These are phyloP conservation scores for Nicotiana obtusifolia DNA, from an alignment of 257 asterid species.

Conservation along the genomic window DNA sequence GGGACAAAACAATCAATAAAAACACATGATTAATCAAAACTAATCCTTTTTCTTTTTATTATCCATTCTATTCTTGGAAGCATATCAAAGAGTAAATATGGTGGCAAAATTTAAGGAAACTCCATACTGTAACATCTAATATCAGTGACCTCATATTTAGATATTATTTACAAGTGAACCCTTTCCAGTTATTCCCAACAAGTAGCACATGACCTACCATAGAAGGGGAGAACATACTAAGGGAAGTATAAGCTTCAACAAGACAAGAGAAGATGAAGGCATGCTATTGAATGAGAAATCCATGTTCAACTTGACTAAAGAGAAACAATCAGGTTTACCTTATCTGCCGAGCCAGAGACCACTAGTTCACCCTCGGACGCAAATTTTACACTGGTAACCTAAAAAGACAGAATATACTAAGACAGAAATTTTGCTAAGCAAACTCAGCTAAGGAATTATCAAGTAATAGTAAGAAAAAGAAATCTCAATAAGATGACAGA, in stretches of 20 bases:
- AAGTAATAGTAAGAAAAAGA: neutral
- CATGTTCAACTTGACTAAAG: neutral
- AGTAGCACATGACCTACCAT: neutral
- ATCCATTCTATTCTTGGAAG: neutral
- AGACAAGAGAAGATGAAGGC: neutral
- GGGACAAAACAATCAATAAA: neutral
- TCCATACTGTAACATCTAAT: neutral
- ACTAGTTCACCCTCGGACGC: slow-evolving; percentile 71
- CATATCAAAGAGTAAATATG: neutral
- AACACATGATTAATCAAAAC: neutral
- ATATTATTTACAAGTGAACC: neutral
- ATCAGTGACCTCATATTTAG: neutral
- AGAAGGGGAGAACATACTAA: neutral
- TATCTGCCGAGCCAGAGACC: slow-evolving; percentile 88
- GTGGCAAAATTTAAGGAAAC: neutral
- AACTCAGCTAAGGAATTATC: neutral
- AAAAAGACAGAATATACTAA: slow-evolving; percentile 9
- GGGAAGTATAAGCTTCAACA: neutral
- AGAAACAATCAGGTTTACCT: slow-evolving; percentile 35
- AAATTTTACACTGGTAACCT: slow-evolving; percentile 55
- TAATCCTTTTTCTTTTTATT: neutral
- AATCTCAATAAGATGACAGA: slow-evolving; percentile 17
- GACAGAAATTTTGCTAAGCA: neutral
- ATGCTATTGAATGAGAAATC: neutral
- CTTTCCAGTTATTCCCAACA: neutral